These are phyloP conservation scores for Quercus gilva DNA, from an alignment of 306 rosid species.

Conservation along the genomic window DNA sequence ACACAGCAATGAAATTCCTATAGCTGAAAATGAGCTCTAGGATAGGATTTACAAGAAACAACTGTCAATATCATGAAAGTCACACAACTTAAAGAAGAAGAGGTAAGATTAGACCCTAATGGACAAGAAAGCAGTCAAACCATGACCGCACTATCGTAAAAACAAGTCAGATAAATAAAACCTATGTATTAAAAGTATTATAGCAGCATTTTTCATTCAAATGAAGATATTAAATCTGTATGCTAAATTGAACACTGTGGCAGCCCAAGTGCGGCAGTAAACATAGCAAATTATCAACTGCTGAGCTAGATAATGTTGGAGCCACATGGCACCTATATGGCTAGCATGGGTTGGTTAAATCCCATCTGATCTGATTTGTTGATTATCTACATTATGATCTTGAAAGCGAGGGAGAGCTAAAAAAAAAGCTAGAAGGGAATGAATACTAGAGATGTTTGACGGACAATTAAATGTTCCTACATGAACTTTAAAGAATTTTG, in stretches of 20 bases:
- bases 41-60: neutral
- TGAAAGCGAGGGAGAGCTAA: too few species aligned
- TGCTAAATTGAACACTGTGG: neutral
- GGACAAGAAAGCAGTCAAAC: neutral
- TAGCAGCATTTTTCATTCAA: neutral
- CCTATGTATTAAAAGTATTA: neutral
- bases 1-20: neutral
- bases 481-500: too few species aligned
- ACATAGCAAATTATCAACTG: neutral
- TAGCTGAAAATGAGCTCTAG: neutral
- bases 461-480: too few species aligned
- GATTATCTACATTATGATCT: too few species aligned
- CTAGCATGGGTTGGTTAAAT: too few species aligned
- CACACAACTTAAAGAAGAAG: neutral
- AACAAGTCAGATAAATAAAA: neutral
- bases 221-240: neutral
- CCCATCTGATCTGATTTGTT: too few species aligned
- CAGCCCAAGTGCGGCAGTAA: neutral
- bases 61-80: neutral
- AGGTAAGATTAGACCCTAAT: neutral
- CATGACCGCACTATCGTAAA: neutral
- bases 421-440: too few species aligned
- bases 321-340: too few species aligned
- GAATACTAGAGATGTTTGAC: too few species aligned
- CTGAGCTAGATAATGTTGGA: too few species aligned